phyloP scores from a whole-genome alignment of 306 rosid species.

The Biancaea sappan region DNA sequence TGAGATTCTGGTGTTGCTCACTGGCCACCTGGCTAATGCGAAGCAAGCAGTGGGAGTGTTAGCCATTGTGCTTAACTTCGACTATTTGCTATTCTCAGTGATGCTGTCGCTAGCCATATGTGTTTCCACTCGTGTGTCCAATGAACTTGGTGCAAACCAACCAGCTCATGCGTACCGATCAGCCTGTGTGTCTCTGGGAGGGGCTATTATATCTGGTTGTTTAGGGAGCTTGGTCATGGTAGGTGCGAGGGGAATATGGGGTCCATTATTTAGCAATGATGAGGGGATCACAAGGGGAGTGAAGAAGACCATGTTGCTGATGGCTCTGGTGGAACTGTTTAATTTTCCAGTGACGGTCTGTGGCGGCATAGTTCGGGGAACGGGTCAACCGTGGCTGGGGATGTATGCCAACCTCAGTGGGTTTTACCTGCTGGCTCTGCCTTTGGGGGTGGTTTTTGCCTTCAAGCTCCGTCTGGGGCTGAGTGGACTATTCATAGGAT shows the following conservation, averaged over 20 bases:
- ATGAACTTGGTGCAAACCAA: constrained; percentile 71
- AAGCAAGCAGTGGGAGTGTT: constrained; percentile 61
- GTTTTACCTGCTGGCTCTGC: constrained; percentile 79
- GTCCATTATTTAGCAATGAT: constrained; percentile 65
- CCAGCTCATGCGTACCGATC: constrained; percentile 52
- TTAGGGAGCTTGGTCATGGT: constrained; percentile 67
- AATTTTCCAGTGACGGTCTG: constrained; percentile 80
- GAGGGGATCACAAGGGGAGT: constrained; percentile 56
- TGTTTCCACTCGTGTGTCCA: constrained; percentile 71
- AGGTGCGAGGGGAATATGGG: constrained; percentile 79
- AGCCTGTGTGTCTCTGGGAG: constrained; percentile 53
- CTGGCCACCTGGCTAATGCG: constrained; percentile 72
- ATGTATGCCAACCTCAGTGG: constrained; percentile 78
- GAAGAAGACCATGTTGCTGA: constrained; percentile 68
- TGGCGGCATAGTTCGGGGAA: constrained; percentile 85
- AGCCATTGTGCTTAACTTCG: constrained; percentile 67
- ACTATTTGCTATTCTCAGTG: constrained; percentile 61
- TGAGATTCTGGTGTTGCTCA: constrained; percentile 77
- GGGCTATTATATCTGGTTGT: constrained; percentile 50
- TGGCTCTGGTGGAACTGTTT: constrained; percentile 75
- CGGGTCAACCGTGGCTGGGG: constrained; percentile 76
- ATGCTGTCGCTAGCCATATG: constrained; percentile 76
- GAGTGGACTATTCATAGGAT: constrained; percentile 66
- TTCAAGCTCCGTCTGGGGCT: constrained; percentile 69
- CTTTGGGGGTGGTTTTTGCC: constrained; percentile 63